Percentiles rank a stretch among this genome's conserved stretches.
Conservation (phyloP, 1,139 yeast species). For the Debaryomyces robertsiae region DNA sequence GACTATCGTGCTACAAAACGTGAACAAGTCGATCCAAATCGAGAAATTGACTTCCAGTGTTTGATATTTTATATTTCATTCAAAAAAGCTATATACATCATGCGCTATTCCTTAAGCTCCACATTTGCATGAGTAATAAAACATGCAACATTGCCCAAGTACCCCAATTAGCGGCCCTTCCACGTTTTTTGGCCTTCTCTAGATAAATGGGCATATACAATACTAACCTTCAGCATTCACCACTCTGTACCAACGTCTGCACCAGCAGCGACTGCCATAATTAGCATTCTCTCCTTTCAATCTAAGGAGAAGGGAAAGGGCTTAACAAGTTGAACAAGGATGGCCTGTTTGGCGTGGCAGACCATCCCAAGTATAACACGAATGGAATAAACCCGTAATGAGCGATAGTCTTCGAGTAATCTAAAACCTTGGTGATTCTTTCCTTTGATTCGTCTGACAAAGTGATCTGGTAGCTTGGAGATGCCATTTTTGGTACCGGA, state of each 20-base stretch:
- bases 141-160: no score
- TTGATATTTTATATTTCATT: conserved; percentile 6
- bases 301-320: conserved; percentile 74
- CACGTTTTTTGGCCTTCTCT: no score
- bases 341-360: conserved; percentile 83
- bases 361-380: conserved; percentile 91
- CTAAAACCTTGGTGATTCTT: conserved; percentile 81
- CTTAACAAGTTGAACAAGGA: conserved; percentile 71
- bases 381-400: conserved; percentile 98
- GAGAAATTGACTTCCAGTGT: no score
- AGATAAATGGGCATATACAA: no score
- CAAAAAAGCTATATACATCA: conserved; percentile 16
- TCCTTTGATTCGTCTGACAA: conserved; percentile 80
- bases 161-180: no score
- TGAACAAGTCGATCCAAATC: no score
- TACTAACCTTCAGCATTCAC: no score
- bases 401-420: conserved; percentile 81
- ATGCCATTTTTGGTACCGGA: conserved; percentile 18
- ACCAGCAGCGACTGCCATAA: no score
- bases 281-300: background rate
- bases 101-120: conserved; percentile 1
- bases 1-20: no score
- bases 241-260: no score
- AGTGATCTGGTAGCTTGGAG: conserved; percentile 36
- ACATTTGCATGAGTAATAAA: no score